Conservation (phyloP, 192 early-diverging fungal genomes). For the Diversispora eburnea region DNA sequence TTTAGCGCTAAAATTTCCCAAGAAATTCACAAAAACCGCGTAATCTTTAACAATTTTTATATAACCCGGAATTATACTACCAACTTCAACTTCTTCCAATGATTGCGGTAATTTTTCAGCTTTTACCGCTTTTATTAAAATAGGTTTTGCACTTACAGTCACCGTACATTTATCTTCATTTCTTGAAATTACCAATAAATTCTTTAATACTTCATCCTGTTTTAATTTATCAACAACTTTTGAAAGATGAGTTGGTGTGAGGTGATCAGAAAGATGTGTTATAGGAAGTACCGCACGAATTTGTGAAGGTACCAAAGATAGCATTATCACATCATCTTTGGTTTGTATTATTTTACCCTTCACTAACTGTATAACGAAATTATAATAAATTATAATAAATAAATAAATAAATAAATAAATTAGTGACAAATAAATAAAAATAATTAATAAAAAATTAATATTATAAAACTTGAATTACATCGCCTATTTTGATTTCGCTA, state of each 20-base stretch:
- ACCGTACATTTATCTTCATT: conserved; percentile 46
- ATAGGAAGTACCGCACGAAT: conserved; percentile 53
- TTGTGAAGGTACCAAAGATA: conserved; percentile 58
- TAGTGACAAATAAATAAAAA: background rate
- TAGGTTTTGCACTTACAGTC: conserved; percentile 61
- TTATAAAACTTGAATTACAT: background rate
- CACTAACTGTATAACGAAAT: conserved; percentile 15
- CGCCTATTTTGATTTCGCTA: conserved; percentile 8
- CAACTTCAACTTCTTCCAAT: conserved; percentile 45
- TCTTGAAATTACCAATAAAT: conserved; percentile 58
- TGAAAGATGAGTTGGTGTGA: conserved; percentile 34
- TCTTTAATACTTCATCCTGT: conserved; percentile 42
- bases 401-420: background rate
- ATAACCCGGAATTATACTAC: conserved; percentile 62
- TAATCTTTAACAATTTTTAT: conserved; percentile 58
- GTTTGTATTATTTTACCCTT: conserved; percentile 57
- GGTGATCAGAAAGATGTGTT: conserved; percentile 67
- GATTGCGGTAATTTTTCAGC: conserved; percentile 40
- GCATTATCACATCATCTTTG: conserved; percentile 42
- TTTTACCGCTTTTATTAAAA: conserved; percentile 56
- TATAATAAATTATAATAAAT: background rate
- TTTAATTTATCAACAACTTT: conserved; percentile 42
- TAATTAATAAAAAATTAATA: background rate
- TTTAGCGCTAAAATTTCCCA: conserved; percentile 53
- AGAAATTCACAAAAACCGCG: conserved; percentile 65